Evolutionary conservation across 176 grass and related monocot genomes (phyloP).

Genomic region (Melocanna baccifera): DNA sequence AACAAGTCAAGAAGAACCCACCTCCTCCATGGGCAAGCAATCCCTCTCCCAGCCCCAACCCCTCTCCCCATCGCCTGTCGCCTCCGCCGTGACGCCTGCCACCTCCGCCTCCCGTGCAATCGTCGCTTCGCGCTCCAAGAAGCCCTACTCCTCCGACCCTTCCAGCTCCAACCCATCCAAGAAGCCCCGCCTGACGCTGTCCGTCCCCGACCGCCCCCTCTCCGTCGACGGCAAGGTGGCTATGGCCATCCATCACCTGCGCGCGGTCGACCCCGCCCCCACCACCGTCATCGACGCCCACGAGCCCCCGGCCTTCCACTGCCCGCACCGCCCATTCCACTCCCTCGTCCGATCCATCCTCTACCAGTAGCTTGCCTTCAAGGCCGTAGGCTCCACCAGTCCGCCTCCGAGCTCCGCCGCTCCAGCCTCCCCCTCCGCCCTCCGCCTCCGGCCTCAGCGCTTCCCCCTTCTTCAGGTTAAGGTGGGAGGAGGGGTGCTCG

Average conservation of each 20-base stretch:
- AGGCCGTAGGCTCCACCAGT: too few relatives aligned
- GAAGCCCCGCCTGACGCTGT: conserved; percentile 36
- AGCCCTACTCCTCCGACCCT: not conserved
- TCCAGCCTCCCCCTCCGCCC: too few relatives aligned
- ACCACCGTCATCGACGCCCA: conserved; percentile 73
- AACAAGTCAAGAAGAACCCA: not conserved
- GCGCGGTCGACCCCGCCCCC: conserved; percentile 51
- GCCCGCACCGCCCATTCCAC: conserved; percentile 82
- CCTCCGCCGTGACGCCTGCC: not conserved
- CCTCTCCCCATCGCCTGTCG: conserved; percentile 10
- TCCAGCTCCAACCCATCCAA: conserved; percentile 19
- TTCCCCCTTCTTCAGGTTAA: too few relatives aligned
- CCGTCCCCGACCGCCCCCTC: conserved; percentile 49
- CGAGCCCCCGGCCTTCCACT: conserved; percentile 72
- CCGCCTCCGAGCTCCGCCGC: too few relatives aligned
- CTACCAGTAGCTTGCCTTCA: conserved; percentile 94
- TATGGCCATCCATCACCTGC: conserved; percentile 60
- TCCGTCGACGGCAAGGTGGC: conserved; percentile 62
- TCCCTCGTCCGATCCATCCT: conserved; percentile 89
- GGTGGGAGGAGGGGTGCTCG: too few relatives aligned
- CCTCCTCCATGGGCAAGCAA: conserved; percentile 47
- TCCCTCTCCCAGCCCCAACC: conserved; percentile 40
- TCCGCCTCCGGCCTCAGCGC: too few relatives aligned
- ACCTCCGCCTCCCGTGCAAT: not conserved
- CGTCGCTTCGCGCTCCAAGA: conserved; percentile 28